Conservation (phyloP, 1,284 basidiomycete species). For the Clitocybe nebularis region DNA sequence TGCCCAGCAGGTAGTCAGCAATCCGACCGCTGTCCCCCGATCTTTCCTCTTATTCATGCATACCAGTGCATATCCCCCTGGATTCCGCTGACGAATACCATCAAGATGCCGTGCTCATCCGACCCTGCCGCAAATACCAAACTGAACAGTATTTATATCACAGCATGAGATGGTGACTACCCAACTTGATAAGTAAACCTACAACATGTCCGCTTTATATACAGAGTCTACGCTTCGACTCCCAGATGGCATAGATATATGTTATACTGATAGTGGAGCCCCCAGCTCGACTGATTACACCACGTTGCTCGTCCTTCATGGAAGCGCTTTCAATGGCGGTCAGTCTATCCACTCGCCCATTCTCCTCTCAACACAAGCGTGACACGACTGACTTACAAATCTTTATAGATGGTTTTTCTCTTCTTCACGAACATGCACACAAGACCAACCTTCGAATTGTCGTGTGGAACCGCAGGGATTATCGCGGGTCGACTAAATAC, state of each 20-base stretch:
- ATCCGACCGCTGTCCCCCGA: too few species aligned
- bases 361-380: background rate
- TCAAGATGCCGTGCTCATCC: too few species aligned
- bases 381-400: background rate
- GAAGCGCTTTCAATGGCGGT: constrained; percentile 28
- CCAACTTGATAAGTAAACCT: too few species aligned
- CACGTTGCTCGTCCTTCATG: constrained; percentile 30
- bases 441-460: constrained; percentile 27
- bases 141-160: too few species aligned
- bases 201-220: too few species aligned
- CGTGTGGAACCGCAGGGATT: constrained; percentile 28
- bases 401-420: background rate
- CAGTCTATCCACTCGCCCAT: too few species aligned
- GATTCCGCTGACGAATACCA: too few species aligned
- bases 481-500: constrained; percentile 30
- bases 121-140: too few species aligned
- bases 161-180: too few species aligned
- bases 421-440: constrained; percentile 19
- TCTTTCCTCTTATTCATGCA: too few species aligned
- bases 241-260: constrained; percentile 15
- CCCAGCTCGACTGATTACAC: constrained; percentile 25
- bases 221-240: background rate
- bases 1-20: too few species aligned
- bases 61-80: too few species aligned
- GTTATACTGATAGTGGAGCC: constrained; percentile 30